Conservation (phyloP, 2,329 filamentous ascomycete species). For the Aureobasidium uvarum region DNA sequence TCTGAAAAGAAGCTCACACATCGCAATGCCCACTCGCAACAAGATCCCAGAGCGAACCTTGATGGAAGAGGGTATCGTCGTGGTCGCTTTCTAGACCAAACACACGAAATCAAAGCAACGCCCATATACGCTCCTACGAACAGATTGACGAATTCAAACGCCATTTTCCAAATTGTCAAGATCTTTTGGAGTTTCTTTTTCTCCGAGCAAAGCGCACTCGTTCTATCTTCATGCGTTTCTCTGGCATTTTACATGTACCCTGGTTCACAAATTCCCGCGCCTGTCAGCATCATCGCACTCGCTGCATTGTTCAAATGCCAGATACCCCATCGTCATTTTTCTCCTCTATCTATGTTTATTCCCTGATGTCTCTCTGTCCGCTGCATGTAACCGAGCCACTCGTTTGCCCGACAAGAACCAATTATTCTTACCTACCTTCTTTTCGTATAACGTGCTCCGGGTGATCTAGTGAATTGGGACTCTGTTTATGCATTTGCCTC, state of each 20-base stretch:
- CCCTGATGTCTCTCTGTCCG: neutral
- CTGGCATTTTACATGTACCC: too few relatives aligned
- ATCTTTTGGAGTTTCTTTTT: neutral
- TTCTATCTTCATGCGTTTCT: neutral
- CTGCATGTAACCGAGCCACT: neutral
- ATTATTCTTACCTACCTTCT: neutral
- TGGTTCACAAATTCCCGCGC: too few relatives aligned
- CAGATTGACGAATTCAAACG: slow-evolving; percentile 4
- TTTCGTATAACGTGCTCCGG: too few relatives aligned
- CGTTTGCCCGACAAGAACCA: neutral
- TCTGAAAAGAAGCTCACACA: neutral
- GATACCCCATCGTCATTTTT: neutral
- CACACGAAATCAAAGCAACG: neutral
- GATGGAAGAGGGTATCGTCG: slow-evolving; percentile 16
- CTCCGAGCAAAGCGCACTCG: neutral
- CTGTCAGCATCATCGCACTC: neutral
- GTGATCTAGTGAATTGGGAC: too few relatives aligned
- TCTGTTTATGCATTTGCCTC: too few relatives aligned
- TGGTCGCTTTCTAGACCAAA: slow-evolving; percentile 4
- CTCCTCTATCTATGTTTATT: neutral
- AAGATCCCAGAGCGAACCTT: slow-evolving; percentile 13
- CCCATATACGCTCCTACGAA: slow-evolving; percentile 5
- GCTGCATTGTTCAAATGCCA: neutral
- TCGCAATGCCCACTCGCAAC: neutral
- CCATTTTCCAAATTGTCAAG: neutral